A percentile compares a stretch with the other conserved stretches of the same genome.
Evolutionary conservation across 768 basidiomycete genomes (phyloP).

Genomic region (Suillus hirtellus): DNA sequence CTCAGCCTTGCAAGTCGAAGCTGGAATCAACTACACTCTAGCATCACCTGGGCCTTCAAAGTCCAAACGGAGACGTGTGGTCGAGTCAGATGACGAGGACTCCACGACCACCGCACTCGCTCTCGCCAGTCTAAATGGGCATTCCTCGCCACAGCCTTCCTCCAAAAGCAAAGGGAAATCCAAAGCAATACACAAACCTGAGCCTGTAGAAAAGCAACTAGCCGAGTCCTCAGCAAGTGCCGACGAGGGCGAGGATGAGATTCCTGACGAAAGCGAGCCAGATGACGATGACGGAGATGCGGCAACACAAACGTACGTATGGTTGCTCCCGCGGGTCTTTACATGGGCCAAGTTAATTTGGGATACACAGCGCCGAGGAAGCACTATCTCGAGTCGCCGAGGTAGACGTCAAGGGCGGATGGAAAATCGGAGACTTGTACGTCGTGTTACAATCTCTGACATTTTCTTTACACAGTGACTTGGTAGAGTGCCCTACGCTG

Average conservation of each 20-base stretch:
- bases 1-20: constrained; percentile 7
- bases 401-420: constrained; percentile 77
- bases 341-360: constrained; percentile 9
- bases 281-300: constrained; percentile 47
- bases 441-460: constrained; percentile 31
- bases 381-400: constrained; percentile 60
- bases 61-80: constrained; percentile 52
- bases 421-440: constrained; percentile 85
- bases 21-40: constrained; percentile 18
- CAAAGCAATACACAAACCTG: constrained; percentile 16
- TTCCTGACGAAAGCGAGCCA: constrained; percentile 37
- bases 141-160: constrained; percentile 6
- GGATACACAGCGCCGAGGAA: constrained; percentile 54
- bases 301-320: constrained; percentile 64
- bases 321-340: neutral
- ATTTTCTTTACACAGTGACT: constrained; percentile 2
- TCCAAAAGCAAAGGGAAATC: constrained; percentile 22
- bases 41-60: constrained; percentile 27
- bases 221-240: constrained; percentile 34
- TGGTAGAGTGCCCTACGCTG: constrained; percentile 87
- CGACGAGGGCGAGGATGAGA: constrained; percentile 43
- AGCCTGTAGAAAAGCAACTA: constrained; percentile 31
- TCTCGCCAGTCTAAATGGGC: constrained; percentile 5
- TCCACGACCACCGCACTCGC: constrained; percentile 4
- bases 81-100: constrained; percentile 56